Conservation (phyloP, 495 filamentous ascomycete species). For the Neurospora tetraspora region DNA sequence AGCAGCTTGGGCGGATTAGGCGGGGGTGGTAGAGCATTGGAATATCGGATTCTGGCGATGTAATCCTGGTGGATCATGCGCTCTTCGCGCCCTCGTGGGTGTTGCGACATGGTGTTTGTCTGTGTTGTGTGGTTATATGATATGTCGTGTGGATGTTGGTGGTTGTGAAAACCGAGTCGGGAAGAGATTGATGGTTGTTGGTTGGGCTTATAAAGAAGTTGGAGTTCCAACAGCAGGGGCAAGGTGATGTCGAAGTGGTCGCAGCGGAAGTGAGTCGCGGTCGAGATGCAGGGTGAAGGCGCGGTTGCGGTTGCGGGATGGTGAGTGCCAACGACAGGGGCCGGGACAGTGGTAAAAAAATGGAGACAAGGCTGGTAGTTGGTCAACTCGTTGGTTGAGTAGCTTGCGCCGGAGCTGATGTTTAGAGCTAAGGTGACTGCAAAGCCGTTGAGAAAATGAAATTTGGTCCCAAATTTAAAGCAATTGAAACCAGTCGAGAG, state of each 20-base stretch:
- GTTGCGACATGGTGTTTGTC: background rate
- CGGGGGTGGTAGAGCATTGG: constrained; percentile 87
- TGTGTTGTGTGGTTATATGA: background rate
- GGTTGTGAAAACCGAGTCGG: background rate
- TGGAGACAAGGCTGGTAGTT: background rate
- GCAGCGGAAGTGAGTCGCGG: background rate
- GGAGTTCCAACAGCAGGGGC: background rate
- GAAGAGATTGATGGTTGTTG: background rate
- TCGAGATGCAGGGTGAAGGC: background rate
- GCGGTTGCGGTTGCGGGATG: background rate
- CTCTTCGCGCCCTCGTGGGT: constrained; percentile 28
- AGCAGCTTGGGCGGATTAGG: constrained; percentile 91
- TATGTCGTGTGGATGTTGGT: constrained; percentile 29
- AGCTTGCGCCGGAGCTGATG: background rate
- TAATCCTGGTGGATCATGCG: constrained; percentile 84
- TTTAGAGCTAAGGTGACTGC: background rate
- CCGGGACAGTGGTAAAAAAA: background rate
- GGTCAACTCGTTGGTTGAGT: background rate
- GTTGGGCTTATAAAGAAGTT: background rate
- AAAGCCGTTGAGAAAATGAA: background rate
- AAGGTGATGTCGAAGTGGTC: background rate
- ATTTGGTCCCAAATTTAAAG: background rate
- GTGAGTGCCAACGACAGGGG: background rate
- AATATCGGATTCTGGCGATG: constrained; percentile 87
- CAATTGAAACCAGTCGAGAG: background rate